Base-by-base conservation (phyloP, 192 early-diverging fungal species). In the Geosiphon pyriformis region DNA sequence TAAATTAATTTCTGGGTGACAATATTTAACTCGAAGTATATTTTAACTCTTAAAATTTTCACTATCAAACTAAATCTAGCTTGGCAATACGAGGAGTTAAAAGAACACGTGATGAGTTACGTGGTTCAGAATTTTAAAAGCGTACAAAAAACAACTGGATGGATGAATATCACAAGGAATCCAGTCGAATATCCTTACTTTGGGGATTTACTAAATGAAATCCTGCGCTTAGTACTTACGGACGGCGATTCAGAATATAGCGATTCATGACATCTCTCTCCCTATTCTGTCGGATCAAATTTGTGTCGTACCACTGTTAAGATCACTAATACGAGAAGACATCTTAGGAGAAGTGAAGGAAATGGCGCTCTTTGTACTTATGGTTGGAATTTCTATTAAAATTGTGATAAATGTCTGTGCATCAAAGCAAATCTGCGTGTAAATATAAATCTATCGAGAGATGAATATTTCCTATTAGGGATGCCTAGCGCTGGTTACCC, bases 181-280 rank as follows among this genome's bases (percentile, higher is more conserved):
- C 20, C 52, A 20, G 18, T 4, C 8, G 26, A n/a, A 12, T 54
- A 54, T 54, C 18, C 20, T 54, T 23, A 54, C 20, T 61, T 61
- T 61, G 20, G 23, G 33, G 37, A 61, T 25, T 26, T 47, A 46
- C 25, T 61, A 10, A 35, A 20, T 23, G 59, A 61, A 20, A 61
- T 61, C 23, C 30, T 57, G 29, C 55, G n/a, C 10, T n/a, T n/a
- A 57, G 55, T 57, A 31, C 31, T 57, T 2, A 18, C 55, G 18
- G 55, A 57, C 30, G 55, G 31, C n/a, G 55, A 57, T n/a, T 57
- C 55, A n/a, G 55, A 57, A 29, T 57, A 57, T 57, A 57, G 55
- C 29, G 55, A 57, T 57, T 57, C 15, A 29, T 8, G 30, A 33
- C 18, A 0, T 18, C 30, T 6, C 17, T 52, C 2, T 23, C 10